These are phyloP conservation scores for Stagonosporopsis tanaceti DNA, from an alignment of 2,329 filamentous ascomycete species.

Conservation along the genomic window DNA sequence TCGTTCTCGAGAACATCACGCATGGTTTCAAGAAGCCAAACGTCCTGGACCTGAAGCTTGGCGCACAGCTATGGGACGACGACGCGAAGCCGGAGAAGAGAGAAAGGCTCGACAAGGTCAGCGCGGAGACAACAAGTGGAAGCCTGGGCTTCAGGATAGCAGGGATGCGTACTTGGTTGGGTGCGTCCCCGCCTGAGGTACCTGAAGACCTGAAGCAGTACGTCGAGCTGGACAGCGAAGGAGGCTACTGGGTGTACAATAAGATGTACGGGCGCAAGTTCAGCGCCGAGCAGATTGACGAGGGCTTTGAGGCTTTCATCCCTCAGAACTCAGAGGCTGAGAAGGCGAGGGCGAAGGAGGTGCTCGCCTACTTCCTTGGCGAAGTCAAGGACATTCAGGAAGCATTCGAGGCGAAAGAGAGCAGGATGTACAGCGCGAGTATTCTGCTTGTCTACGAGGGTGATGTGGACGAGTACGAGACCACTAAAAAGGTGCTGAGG, in stretches of 20 bases:
- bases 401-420: slow-evolving; percentile 68
- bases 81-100: slow-evolving; percentile 66
- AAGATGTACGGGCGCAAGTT: slow-evolving; percentile 72
- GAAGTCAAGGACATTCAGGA: slow-evolving; percentile 64
- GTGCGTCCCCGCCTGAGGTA: slow-evolving; percentile 29
- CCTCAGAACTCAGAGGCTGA: slow-evolving; percentile 42
- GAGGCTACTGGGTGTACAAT: slow-evolving; percentile 67
- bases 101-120: slow-evolving; percentile 65
- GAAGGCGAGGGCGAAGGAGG: slow-evolving; percentile 55
- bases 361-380: slow-evolving; percentile 50
- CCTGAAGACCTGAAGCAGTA: slow-evolving; percentile 41
- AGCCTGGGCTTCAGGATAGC: slow-evolving; percentile 70
- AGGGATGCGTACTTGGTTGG: slow-evolving; percentile 68
- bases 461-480: slow-evolving; percentile 63
- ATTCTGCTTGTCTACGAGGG: slow-evolving; percentile 73
- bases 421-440: slow-evolving; percentile 72
- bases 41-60: slow-evolving; percentile 92
- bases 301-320: slow-evolving; percentile 66
- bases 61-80: slow-evolving; percentile 85
- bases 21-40: slow-evolving; percentile 84
- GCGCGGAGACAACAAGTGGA: slow-evolving; percentile 65
- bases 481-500: slow-evolving; percentile 44
- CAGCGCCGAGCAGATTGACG: slow-evolving; percentile 60
- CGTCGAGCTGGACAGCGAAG: slow-evolving; percentile 54
- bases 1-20: slow-evolving; percentile 86